phyloP scores from a whole-genome alignment of 768 basidiomycete species.

The Galerina sulciceps region DNA sequence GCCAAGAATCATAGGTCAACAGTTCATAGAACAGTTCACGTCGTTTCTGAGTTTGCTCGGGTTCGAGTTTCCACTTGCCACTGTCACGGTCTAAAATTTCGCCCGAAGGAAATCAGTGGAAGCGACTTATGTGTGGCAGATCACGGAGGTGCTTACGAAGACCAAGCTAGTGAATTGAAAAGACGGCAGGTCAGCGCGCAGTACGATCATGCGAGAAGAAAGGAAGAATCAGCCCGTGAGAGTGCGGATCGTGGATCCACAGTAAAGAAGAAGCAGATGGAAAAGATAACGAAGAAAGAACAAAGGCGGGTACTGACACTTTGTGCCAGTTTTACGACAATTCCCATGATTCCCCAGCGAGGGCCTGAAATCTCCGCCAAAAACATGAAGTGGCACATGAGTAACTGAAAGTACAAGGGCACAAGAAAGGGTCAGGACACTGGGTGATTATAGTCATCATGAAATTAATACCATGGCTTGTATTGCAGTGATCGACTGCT shows the following conservation, averaged over 20 bases:
- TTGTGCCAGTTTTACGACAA: slow-evolving; percentile 71
- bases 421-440: neutral
- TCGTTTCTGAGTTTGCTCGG: slow-evolving; percentile 60
- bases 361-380: slow-evolving; percentile 57
- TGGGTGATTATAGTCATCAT: neutral
- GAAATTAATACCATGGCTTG: slow-evolving; percentile 59
- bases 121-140: neutral
- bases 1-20: slow-evolving; percentile 71
- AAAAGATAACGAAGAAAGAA: slow-evolving; percentile 20
- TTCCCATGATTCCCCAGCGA: slow-evolving; percentile 73
- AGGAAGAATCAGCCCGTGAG: neutral
- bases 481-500: slow-evolving; percentile 63
- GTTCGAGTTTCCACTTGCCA: slow-evolving; percentile 62
- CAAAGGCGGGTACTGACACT: slow-evolving; percentile 47
- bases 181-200: slow-evolving; percentile 23
- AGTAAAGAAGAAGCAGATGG: slow-evolving; percentile 11
- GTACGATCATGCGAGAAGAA: slow-evolving; percentile 5
- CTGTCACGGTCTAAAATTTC: slow-evolving; percentile 62
- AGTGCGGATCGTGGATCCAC: slow-evolving; percentile 1
- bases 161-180: slow-evolving; percentile 50
- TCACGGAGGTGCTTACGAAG: slow-evolving; percentile 54
- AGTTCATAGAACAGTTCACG: slow-evolving; percentile 69
- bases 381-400: slow-evolving; percentile 62
- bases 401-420: slow-evolving; percentile 42
- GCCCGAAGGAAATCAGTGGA: slow-evolving; percentile 4